Percentiles rank a stretch among this genome's conserved stretches.
These are phyloP conservation scores for Dipodascus albidus DNA, from an alignment of 805 yeast species.

Conservation along the genomic window DNA sequence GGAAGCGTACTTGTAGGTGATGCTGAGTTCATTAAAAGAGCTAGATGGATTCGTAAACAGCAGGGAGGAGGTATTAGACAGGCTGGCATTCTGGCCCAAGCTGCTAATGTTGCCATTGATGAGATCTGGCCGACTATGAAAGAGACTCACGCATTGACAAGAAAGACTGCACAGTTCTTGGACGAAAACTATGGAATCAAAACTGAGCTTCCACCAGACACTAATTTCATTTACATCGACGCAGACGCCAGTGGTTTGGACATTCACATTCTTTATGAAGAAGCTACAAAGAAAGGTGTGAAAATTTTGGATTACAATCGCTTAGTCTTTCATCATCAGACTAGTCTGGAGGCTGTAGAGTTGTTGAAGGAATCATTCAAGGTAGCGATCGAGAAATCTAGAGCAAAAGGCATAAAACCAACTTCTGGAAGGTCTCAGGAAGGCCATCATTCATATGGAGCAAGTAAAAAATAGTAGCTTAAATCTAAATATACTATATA, in stretches of 20 bases:
- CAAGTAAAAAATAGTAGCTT: not conserved
- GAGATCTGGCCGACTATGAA: constrained; percentile 52
- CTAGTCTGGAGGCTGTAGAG: constrained; percentile 41
- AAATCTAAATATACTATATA: too few relatives aligned
- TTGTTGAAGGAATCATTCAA: constrained; percentile 31
- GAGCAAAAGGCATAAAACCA: not conserved
- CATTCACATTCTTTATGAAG: constrained; percentile 39
- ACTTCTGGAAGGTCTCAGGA: not conserved
- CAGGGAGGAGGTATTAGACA: constrained; percentile 92
- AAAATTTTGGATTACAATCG: constrained; percentile 58
- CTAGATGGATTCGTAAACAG: constrained; percentile 82
- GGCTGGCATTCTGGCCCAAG: constrained; percentile 66
- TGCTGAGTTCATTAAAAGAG: constrained; percentile 44
- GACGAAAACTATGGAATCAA: constrained; percentile 33
- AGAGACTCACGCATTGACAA: constrained; percentile 40
- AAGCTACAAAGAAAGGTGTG: constrained; percentile 49
- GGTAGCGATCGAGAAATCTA: not conserved
- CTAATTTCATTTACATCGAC: constrained; percentile 71
- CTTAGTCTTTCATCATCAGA: constrained; percentile 71
- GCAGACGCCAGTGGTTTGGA: constrained; percentile 41
- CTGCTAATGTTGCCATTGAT: constrained; percentile 72
- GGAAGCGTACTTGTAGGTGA: constrained; percentile 79
- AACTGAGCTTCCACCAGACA: constrained; percentile 65
- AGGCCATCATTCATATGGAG: constrained; percentile 1
- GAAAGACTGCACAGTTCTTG: constrained; percentile 11